Percentiles rank a stretch among this genome's conserved stretches.
Conservation (phyloP, 352 stramenopile species). For the Pelagophyceae sp. region DNA sequence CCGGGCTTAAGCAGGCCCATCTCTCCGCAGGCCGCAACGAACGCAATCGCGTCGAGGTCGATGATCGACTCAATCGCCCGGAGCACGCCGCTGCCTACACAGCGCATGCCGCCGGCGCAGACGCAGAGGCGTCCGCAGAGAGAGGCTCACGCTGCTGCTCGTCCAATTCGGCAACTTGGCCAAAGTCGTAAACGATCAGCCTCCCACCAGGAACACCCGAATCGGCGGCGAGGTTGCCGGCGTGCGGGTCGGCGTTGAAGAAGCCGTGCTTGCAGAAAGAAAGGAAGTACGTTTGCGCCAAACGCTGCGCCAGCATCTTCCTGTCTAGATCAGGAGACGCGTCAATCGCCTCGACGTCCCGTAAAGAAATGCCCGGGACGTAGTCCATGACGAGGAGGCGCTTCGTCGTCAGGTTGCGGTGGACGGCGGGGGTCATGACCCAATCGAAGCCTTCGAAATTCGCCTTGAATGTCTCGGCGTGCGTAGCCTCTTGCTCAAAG, state of each 20-base stretch:
- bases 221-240: conserved; percentile 43
- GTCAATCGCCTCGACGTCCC: conserved; percentile 61
- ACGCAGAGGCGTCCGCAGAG: too few species aligned
- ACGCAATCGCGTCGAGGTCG: conserved; percentile 49
- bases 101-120: too few species aligned
- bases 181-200: conserved; percentile 75
- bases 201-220: conserved; percentile 38
- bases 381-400: conserved; percentile 91
- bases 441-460: conserved; percentile 62
- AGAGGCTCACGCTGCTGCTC: too few species aligned
- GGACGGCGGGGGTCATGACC: conserved; percentile 58
- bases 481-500: conserved; percentile 61
- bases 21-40: conserved; percentile 50
- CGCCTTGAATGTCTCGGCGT: conserved; percentile 53
- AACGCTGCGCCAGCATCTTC: conserved; percentile 65
- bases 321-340: conserved; percentile 67
- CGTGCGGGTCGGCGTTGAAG: conserved; percentile 88
- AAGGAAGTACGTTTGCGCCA: conserved; percentile 83
- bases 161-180: too few species aligned
- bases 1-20: conserved; percentile 62
- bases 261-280: conserved; percentile 90
- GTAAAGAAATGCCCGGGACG: conserved; percentile 88
- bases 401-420: conserved; percentile 66
- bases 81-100: too few species aligned
- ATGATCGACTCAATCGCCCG: conserved; percentile 55